phyloP scores from a whole-genome alignment of 257 asterid genomes.

The Perilla frutescens region DNA sequence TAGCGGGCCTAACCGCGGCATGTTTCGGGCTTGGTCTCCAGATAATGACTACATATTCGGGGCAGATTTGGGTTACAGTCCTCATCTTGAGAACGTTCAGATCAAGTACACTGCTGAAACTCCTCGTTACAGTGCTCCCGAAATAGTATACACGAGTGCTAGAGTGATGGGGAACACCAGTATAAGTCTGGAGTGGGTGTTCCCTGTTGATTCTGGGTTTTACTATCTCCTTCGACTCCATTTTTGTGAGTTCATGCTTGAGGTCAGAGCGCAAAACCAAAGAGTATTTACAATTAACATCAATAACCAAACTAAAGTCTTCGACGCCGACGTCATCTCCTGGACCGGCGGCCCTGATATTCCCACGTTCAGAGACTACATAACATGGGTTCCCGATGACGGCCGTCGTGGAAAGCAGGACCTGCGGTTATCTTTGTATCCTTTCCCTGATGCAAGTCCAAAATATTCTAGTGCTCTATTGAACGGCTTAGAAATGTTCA shows the following conservation, averaged over 20 bases:
- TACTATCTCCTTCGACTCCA: conserved; percentile 54
- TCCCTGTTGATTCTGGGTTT: conserved; percentile 59
- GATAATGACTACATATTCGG: conserved; percentile 32
- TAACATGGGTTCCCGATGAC: conserved; percentile 30
- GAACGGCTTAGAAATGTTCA: conserved; percentile 70
- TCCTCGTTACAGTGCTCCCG: conserved; percentile 57
- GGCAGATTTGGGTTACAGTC: neutral
- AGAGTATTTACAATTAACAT: conserved; percentile 42
- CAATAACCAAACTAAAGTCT: conserved; percentile 29
- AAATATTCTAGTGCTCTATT: conserved; percentile 34
- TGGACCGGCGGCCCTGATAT: conserved; percentile 36
- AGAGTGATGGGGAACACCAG: conserved; percentile 34
- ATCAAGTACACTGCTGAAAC: conserved; percentile 34
- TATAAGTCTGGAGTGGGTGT: conserved; percentile 42
- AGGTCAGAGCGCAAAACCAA: conserved; percentile 5
- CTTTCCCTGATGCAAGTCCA: neutral
- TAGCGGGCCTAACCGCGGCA: conserved; percentile 40
- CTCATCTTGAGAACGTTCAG: neutral
- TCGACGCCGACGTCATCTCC: conserved; percentile 20
- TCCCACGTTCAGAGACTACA: conserved; percentile 53
- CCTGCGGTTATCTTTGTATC: conserved; percentile 47
- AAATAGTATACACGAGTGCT: conserved; percentile 40
- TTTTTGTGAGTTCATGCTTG: conserved; percentile 51
- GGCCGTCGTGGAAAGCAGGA: conserved; percentile 38
- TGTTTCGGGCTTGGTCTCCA: conserved; percentile 57